Evolutionary conservation across 139 green algal genomes (phyloP), one percentile per base, ranked within the genome.

Genomic region (Marvania coccoides): DNA sequence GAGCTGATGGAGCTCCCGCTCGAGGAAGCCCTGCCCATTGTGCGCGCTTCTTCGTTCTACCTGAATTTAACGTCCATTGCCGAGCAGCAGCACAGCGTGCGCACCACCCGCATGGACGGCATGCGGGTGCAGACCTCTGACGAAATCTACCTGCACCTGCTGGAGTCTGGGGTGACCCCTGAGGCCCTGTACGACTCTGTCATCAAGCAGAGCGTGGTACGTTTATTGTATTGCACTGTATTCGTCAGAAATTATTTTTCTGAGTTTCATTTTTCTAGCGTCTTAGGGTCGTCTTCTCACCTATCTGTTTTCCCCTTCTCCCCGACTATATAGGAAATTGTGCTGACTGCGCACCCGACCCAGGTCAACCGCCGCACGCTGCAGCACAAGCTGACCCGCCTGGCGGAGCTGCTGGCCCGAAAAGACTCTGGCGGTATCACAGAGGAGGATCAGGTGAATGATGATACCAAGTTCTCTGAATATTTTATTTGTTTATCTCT

Each of bases 301-400:
- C n/a, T n/a, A n/a, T n/a, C n/a, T n/a, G n/a, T n/a, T n/a, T n/a
- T n/a, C n/a, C n/a, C n/a, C n/a, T n/a, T n/a, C n/a, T n/a, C n/a
- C 76, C 58, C 51, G 23, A 78, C 88, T n/a, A n/a, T n/a, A n/a
- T n/a, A n/a, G 65, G 89, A 95, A 78, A 85, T 95, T 38, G 89
- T 95, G 61, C 80, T 95, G 56, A 95, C 89, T 23, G 92, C 92
- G 13, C 92, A 98, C 74, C 92, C 92, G 23, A 96, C 90, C 13
- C 90, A 96, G 71, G 85, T 96, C 59, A 92, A 96, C 61, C 79
- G 92, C 29, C 85, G 91, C 58, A 96, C 85, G 15, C 81, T 95
- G 55, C 86, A 93, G 78, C 84, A 95, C 85, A 96, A 96, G 81
- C 84, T 95, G 81, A 85, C 75, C 40, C 81, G 81, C 60, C 83